phyloP scores from a whole-genome alignment of 495 filamentous ascomycete genomes.

The Talaromyces liani region DNA sequence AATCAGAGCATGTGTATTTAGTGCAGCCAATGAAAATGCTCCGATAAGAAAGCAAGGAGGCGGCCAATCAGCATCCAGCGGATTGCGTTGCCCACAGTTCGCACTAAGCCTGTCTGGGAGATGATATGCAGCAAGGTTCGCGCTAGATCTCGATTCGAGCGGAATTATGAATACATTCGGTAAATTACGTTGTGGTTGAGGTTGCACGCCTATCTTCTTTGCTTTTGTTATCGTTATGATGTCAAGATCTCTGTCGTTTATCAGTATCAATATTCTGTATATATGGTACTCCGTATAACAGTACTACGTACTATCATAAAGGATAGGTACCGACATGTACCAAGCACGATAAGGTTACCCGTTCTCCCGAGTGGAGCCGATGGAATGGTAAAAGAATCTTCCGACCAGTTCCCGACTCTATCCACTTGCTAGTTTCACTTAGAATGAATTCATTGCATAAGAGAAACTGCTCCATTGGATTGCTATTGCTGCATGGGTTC shows the following conservation, averaged over 20 bases:
- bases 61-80: neutral
- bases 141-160: too few species aligned
- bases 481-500: constrained; percentile 3
- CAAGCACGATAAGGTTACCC: neutral
- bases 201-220: neutral
- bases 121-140: neutral
- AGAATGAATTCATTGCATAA: neutral
- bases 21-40: neutral
- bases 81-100: neutral
- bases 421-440: neutral
- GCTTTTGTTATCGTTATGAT: neutral
- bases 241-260: too few species aligned
- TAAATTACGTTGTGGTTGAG: too few species aligned
- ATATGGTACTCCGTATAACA: too few species aligned
- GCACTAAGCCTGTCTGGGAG: neutral
- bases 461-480: neutral
- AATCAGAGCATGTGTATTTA: neutral
- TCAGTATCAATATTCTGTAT: too few species aligned
- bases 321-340: neutral
- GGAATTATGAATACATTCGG: too few species aligned
- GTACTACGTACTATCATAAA: too few species aligned
- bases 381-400: neutral
- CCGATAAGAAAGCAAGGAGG: neutral
- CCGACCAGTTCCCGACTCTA: neutral
- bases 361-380: neutral